Evolutionary conservation across 805 yeast genomes (phyloP).

Genomic region (Yamadazyma insecticola): DNA sequence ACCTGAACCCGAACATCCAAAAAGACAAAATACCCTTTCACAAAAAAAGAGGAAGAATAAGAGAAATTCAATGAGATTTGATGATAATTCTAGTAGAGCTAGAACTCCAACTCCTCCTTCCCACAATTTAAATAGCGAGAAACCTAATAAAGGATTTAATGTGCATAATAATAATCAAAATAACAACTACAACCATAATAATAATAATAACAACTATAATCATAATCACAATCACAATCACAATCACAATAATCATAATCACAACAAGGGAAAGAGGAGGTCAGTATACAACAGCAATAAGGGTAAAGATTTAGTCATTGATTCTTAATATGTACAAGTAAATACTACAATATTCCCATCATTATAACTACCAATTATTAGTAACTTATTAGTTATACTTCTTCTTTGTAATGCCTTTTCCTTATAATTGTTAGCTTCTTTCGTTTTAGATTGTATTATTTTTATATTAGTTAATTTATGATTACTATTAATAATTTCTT

Average conservation of each 20-base stretch:
- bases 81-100: constrained; percentile 15
- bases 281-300: constrained; percentile 27
- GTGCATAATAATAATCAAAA: constrained; percentile 5
- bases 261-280: constrained; percentile 22
- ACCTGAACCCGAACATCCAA: constrained; percentile 8
- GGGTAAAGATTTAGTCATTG: constrained; percentile 5
- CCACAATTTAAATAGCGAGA: constrained; percentile 7
- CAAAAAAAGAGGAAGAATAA: constrained; percentile 19
- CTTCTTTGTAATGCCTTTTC: constrained; percentile 1
- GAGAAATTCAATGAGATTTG: constrained; percentile 30
- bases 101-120: constrained; percentile 28
- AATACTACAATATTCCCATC: constrained; percentile 10
- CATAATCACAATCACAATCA: constrained; percentile 4
- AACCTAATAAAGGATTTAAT: constrained; percentile 6
- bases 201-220: constrained; percentile 3
- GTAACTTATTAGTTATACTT: constrained; percentile 1
- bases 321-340: constrained; percentile 8
- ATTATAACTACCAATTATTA: constrained; percentile 9
- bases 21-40: constrained; percentile 11
- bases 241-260: constrained; percentile 6
- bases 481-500: constrained; percentile 1
- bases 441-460: not conserved
- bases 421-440: not conserved
- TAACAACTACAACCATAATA: constrained; percentile 4
- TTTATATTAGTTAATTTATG: constrained; percentile 3